Evolutionary conservation across 805 yeast species (phyloP).

Genomic region (Kodamaea nitidulidarum): DNA sequence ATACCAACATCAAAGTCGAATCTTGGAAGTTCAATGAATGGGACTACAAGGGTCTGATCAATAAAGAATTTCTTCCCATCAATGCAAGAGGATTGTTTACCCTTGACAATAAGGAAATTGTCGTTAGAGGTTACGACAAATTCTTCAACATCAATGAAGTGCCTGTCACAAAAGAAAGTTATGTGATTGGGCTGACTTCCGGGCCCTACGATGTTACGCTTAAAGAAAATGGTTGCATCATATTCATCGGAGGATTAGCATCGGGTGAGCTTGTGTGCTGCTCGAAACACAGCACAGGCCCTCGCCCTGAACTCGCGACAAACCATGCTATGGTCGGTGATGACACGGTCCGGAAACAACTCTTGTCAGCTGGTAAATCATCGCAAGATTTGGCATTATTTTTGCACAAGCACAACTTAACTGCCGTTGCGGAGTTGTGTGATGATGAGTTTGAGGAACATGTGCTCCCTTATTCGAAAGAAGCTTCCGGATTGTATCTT

Average conservation of each 20-base stretch:
- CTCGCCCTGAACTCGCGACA: constrained; percentile 44
- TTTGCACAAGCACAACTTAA: constrained; percentile 50
- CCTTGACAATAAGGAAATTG: constrained; percentile 42
- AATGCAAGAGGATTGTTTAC: constrained; percentile 84
- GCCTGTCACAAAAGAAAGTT: constrained; percentile 43
- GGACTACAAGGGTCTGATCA: constrained; percentile 61
- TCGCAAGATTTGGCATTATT: constrained; percentile 50
- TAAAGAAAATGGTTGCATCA: constrained; percentile 93
- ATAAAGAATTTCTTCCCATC: constrained; percentile 52
- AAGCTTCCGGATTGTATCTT: constrained; percentile 75
- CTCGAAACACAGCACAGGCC: constrained; percentile 87
- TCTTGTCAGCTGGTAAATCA: constrained; percentile 38
- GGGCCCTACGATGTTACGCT: constrained; percentile 82
- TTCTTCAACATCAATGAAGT: constrained; percentile 82
- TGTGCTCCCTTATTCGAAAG: constrained; percentile 65
- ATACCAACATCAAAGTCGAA: constrained; percentile 11
- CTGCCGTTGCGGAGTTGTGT: constrained; percentile 91
- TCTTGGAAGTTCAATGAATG: constrained; percentile 87
- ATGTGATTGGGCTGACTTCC: constrained; percentile 28
- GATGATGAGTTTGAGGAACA: constrained; percentile 95
- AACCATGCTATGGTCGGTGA: constrained; percentile 80
- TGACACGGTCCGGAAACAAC: constrained; percentile 49
- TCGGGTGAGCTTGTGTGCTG: constrained; percentile 82
- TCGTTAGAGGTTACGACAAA: constrained; percentile 88
- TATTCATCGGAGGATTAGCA: constrained; percentile 67